Evolutionary conservation across 768 basidiomycete genomes (phyloP), one percentile per base, ranked within the genome.

Genomic region (Hericium alpestre): DNA sequence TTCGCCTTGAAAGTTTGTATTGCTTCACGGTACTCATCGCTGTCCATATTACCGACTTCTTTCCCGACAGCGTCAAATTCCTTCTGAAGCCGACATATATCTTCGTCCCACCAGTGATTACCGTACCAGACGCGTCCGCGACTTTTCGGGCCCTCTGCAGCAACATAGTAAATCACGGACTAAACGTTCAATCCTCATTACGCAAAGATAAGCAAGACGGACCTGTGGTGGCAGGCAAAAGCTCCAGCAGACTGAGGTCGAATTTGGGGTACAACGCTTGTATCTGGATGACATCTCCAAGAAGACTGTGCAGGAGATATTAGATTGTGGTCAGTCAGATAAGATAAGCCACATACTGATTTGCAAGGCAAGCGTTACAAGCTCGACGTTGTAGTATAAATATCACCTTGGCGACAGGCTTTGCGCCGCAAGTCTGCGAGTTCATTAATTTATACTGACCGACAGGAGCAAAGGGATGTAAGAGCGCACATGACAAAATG

Each of bases 331-430:
- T 10, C 32, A 6, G 32, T 32, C 32, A 32, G 9, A 32, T 32
- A 32, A 10, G 6, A 32, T 32, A 10, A 32, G 15, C 11, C 13
- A 37, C 50, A 12, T 38, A 61, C 60, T 58, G 57, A 2, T n/a
- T 4, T 52, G n/a, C 18, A 46, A 53, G 46, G 41, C 60, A 61
- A 16, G 50, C 23, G 38, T 53, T 61, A 58, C 60, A 61, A 7
- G 57, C 57, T 7, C 60, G 60, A 22, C 60, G 57, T 23, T 58
- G 57, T 9, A 61, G 20, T 8, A 54, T 38, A 52, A 58, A 61
- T n/a, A 61, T 16, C 3, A 61, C 32, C 16, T 49, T 61, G 4
- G 22, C 46, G 16, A 60, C 56, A 16, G 54, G 54, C 39, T 58
- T 58, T 22, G 60, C 57, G 13, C 54, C 57, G 12, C 60, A 61